A percentile compares a stretch with the other conserved stretches of the same genome.
These are phyloP conservation scores for Ceratocystiopsis minuta DNA, from an alignment of 2,329 filamentous ascomycete genomes.

Conservation along the genomic window DNA sequence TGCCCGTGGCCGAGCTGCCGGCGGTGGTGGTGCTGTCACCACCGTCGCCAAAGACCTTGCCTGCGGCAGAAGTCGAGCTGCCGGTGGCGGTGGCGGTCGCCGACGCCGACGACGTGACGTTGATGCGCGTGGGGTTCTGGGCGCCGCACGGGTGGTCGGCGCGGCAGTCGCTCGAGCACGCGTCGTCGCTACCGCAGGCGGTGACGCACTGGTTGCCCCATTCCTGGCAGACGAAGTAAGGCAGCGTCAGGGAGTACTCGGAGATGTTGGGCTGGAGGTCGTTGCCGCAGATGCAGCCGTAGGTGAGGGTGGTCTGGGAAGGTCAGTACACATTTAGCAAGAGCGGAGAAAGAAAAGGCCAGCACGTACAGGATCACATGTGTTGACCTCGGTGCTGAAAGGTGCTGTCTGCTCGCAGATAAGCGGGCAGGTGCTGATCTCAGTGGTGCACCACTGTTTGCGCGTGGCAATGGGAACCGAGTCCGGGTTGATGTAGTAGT, in stretches of 20 bases:
- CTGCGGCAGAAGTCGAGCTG: slow-evolving; percentile 11
- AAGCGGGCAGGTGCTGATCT: slow-evolving; percentile 46
- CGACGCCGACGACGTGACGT: slow-evolving; percentile 30
- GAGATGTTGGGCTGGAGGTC: slow-evolving; percentile 51
- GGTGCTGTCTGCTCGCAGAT: slow-evolving; percentile 48
- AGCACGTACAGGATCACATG: slow-evolving; percentile 43
- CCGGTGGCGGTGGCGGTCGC: slow-evolving; percentile 19
- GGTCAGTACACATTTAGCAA: not conserved
- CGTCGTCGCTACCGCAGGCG: slow-evolving; percentile 33
- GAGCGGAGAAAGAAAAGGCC: not conserved
- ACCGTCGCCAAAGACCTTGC: slow-evolving; percentile 20
- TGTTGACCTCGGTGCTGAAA: slow-evolving; percentile 38
- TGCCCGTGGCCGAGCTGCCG: not conserved
- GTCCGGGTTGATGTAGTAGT: slow-evolving; percentile 44
- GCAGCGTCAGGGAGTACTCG: slow-evolving; percentile 61
- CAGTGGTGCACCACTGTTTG: slow-evolving; percentile 48
- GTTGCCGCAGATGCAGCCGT: slow-evolving; percentile 53
- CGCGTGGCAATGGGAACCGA: slow-evolving; percentile 30
- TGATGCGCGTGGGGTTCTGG: slow-evolving; percentile 39
- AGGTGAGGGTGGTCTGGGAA: slow-evolving; percentile 38
- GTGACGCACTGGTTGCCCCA: slow-evolving; percentile 52
- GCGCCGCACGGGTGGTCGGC: slow-evolving; percentile 58
- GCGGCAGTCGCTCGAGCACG: slow-evolving; percentile 43
- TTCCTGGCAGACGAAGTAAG: slow-evolving; percentile 58
- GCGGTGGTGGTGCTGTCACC: slow-evolving; percentile 3